Base-by-base conservation (phyloP, 306 rosid genomes). In the Casuarina equisetifolia region DNA sequence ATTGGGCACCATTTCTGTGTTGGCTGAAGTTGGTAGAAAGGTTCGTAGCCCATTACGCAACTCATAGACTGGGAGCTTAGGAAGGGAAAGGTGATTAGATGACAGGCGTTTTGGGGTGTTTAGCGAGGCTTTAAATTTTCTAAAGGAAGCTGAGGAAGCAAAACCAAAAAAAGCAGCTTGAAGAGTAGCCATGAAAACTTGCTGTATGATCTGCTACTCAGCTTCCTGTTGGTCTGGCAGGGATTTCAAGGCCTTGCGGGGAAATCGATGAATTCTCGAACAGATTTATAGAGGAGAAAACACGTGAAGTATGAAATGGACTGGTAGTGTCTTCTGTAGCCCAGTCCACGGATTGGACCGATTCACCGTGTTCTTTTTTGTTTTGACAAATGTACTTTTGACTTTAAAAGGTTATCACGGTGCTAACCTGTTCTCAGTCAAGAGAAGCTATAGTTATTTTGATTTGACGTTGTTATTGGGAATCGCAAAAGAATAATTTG, bases 181-280 rank as follows among this genome's bases (percentile, higher is more conserved):
- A 74, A 79, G 70, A 52, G 74, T 50, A 40, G 82, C 80, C 83
- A 83, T 79, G 73, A 59, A 74, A 12, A 17, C n/a, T 10, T 35
- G 81, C 38, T 45, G 15, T 57, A 16, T 36, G 36, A 45, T 53
- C 54, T 3, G 52, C 73, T 16, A 35, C 6, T 61, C 19, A 32
- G 15, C 67, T 53, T 53, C 20, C 6, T 17, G 6, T 53, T 53
- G 58, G 62, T 55, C 11, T 20, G 38, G 64, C 9, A 19, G 9
- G 64, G 38, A 57, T 13, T 25, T 15, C 49, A 43, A 66, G 74
- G 67, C 12, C 32, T 68, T 76, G 49, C 4, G 3, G 68, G 42
- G 69, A 78, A n/a, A 45, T 55, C 39, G 54, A 51, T 70, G 68
- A 40, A 62, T 17, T 25, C 50, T 19, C 42, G 39, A 40, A 2